Conservation (phyloP, 192 early-diverging fungal species). For the Glomus cerebriforme region DNA sequence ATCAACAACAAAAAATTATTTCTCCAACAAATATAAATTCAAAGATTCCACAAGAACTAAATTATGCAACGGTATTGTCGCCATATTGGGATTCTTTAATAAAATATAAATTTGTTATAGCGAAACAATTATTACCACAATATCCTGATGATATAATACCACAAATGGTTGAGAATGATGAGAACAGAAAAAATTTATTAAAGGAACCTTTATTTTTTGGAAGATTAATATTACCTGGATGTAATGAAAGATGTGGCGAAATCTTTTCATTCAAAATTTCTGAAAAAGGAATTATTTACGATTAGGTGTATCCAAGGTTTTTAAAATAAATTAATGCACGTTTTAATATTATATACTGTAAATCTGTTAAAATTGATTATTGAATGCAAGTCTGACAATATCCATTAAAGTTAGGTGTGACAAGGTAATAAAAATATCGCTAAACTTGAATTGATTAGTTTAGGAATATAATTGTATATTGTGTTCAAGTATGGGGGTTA, state of each 20-base stretch:
- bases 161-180: neutral
- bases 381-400: no score
- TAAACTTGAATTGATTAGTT: no score
- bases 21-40: neutral
- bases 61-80: neutral
- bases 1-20: neutral
- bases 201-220: conserved; percentile 11
- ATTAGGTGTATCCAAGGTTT: neutral
- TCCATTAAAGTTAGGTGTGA: no score
- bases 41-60: conserved; percentile 19
- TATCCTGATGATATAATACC: neutral
- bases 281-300: conserved; percentile 1
- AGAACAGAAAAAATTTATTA: neutral
- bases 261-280: conserved; percentile 25
- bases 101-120: conserved; percentile 33
- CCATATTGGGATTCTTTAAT: conserved; percentile 18
- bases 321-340: neutral
- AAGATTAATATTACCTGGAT: conserved; percentile 17
- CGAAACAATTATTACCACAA: conserved; percentile 19
- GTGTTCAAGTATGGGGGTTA: no score
- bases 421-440: no score
- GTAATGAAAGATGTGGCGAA: neutral
- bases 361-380: no score
- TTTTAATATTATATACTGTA: no score
- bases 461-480: no score